phyloP scores from a whole-genome alignment of 768 basidiomycete genomes.

The Amanita inopinata region DNA sequence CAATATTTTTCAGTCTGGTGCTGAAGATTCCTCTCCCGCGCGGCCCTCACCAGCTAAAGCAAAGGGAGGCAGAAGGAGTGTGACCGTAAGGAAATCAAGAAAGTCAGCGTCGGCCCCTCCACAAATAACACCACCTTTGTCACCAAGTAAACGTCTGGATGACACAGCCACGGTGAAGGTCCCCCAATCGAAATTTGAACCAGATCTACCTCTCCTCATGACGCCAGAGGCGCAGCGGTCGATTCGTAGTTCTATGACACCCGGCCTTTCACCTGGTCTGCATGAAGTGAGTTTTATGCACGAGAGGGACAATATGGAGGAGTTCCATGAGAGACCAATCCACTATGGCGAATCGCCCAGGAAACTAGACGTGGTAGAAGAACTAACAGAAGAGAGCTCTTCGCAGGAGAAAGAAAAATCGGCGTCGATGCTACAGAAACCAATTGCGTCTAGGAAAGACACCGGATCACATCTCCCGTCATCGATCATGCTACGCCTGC shows the following conservation, averaged over 20 bases:
- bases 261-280: neutral
- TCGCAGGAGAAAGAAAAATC: too few species aligned
- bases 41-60: slow-evolving; percentile 48
- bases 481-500: slow-evolving; percentile 30
- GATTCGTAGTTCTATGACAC: neutral
- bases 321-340: too few species aligned
- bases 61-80: slow-evolving; percentile 32
- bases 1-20: slow-evolving; percentile 85
- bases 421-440: too few species aligned
- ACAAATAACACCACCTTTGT: slow-evolving; percentile 35
- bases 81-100: slow-evolving; percentile 39
- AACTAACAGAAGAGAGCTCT: too few species aligned
- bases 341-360: too few species aligned
- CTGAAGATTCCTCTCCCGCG: slow-evolving; percentile 73
- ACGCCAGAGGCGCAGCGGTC: slow-evolving; percentile 18
- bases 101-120: slow-evolving; percentile 70
- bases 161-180: slow-evolving; percentile 24
- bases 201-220: slow-evolving; percentile 31
- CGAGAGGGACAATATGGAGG: too few species aligned
- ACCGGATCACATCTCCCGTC: too few species aligned
- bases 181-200: slow-evolving; percentile 47
- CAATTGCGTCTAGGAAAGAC: too few species aligned
- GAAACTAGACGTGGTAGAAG: too few species aligned
- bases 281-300: too few species aligned
- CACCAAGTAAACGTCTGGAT: slow-evolving; percentile 23